Base-by-base conservation (phyloP, 306 rosid species). In the Castanospermum australe region DNA sequence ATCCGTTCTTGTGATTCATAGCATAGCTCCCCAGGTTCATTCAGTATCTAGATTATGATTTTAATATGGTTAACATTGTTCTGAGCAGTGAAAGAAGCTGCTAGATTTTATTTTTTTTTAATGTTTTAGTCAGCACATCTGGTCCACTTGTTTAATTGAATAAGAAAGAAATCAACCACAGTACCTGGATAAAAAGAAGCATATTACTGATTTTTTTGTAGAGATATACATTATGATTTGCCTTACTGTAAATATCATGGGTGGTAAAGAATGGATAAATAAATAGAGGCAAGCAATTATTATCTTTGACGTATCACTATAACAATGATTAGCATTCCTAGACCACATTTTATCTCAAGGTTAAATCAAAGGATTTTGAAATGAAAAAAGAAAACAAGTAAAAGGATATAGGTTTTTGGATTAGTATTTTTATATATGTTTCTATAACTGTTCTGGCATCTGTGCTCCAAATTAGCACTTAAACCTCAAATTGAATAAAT, bases 11-110 rank as follows among this genome's bases (percentile, higher is more conserved):
- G 99, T 96, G 79, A 96, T 96, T 85, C 99, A 96, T 81, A 96
- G 93, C 94, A 93, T 96, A 76, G 99, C 99, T 67, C 87, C 93
- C 88, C 99, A 96, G 99, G 99, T 94, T 77, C 39, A 71, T 79
- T 64, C 81, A 60, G 51, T 71, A 45, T 75, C 80, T 76, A 0
- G 18, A 39, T 73, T 62, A 51, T 17, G 55, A 25, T 68, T 45
- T 17, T 57, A 44, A 10, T 57, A 21, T 68, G 7, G 54, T 50
- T 32, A 52, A 25, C 36, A 22, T 38, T 47, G 18, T 57, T 50
- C 39, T 42, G 11, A 76, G 21, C 39, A 42, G 44, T 61, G 55
- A 67, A 73, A 69, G 42, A 79, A 57, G 44, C 81, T 63, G 11
- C 62, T 68, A 71, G 45, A 10, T 66, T 0, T 8, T 24, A 21